Percentiles rank a stretch among this genome's conserved stretches.
Conservation (phyloP, 495 filamentous ascomycete genomes). For the Clohesyomyces aquaticus region DNA sequence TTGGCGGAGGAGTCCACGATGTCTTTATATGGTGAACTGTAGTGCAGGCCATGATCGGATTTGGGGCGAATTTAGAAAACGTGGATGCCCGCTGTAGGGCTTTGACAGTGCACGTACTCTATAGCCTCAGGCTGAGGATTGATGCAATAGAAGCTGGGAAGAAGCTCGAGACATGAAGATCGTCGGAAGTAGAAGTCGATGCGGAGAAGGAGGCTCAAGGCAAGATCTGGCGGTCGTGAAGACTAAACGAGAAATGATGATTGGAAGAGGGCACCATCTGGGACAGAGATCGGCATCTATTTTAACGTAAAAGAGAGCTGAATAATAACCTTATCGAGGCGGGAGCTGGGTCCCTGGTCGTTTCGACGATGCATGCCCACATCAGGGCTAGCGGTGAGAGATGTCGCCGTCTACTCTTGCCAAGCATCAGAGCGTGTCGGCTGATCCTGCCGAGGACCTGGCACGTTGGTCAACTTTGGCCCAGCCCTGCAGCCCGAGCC, state of each 20-base stretch:
- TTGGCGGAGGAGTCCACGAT: slow-evolving; percentile 7
- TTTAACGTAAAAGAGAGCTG: background rate
- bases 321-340: slow-evolving; percentile 7
- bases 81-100: background rate
- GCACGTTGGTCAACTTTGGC: background rate
- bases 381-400: background rate
- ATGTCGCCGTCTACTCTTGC: background rate
- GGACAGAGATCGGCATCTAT: background rate
- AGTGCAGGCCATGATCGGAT: slow-evolving; percentile 2
- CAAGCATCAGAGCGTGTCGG: background rate
- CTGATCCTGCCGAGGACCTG: background rate
- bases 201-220: slow-evolving; percentile 1
- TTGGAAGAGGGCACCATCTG: background rate
- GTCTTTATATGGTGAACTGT: slow-evolving; percentile 17
- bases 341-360: background rate
- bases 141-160: slow-evolving; percentile 3
- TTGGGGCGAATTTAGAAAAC: background rate
- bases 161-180: background rate
- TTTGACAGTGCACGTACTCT: background rate
- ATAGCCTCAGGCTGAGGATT: background rate
- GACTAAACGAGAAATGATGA: background rate
- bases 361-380: background rate
- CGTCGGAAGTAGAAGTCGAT: background rate
- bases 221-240: slow-evolving; percentile 2
- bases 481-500: background rate